These are phyloP conservation scores for Ustulina deusta DNA, from an alignment of 2,329 filamentous ascomycete genomes.

Conservation along the genomic window DNA sequence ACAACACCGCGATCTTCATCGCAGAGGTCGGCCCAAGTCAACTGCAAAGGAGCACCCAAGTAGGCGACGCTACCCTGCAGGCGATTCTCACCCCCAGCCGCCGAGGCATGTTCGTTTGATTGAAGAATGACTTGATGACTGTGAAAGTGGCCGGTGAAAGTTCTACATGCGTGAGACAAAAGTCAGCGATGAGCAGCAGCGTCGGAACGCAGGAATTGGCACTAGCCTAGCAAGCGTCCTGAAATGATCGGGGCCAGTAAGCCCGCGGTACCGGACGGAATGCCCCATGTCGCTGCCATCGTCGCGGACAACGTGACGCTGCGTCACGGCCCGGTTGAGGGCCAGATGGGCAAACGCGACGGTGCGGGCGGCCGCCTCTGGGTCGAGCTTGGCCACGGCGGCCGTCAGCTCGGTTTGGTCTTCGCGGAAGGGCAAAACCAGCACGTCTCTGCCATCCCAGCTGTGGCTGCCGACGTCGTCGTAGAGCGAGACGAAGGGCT, in stretches of 20 bases:
- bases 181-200: conserved; percentile 19
- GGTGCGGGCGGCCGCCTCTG: conserved; percentile 43
- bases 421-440: conserved; percentile 52
- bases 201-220: neutral
- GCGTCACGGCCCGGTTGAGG: conserved; percentile 50
- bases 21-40: conserved; percentile 51
- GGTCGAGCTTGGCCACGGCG: conserved; percentile 43
- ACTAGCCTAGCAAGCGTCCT: conserved; percentile 44
- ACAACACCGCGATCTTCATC: conserved; percentile 49
- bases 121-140: conserved; percentile 50
- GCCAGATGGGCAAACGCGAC: conserved; percentile 52
- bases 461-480: conserved; percentile 39
- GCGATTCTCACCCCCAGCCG: conserved; percentile 9
- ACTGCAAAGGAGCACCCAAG: conserved; percentile 50
- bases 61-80: conserved; percentile 49
- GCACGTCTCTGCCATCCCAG: conserved; percentile 50
- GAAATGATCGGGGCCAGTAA: conserved; percentile 47
- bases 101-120: conserved; percentile 15
- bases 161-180: conserved; percentile 34
- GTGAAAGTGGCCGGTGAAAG: conserved; percentile 53
- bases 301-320: conserved; percentile 45
- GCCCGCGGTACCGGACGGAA: conserved; percentile 45
- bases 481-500: conserved; percentile 47
- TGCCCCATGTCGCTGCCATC: conserved; percentile 28
- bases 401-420: conserved; percentile 48